These are phyloP conservation scores for Aspergillus aculeatus DNA, from an alignment of 2,329 filamentous ascomycete species.

Conservation along the genomic window DNA sequence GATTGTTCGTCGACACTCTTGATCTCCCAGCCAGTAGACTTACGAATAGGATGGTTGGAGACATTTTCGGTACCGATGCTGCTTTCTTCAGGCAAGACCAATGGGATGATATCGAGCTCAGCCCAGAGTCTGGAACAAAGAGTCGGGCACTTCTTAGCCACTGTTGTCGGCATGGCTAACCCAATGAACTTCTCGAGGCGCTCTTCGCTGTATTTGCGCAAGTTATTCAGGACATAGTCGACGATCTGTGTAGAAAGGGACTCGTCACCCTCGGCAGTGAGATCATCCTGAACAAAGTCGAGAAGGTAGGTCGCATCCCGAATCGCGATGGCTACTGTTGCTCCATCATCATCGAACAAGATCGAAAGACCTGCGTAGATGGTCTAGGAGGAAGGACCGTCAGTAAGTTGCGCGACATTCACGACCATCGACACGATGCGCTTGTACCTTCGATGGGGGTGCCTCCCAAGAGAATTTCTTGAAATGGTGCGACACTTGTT, in stretches of 20 bases:
- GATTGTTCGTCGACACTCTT: constrained; percentile 76
- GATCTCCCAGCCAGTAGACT: constrained; percentile 44
- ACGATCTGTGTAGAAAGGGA: constrained; percentile 50
- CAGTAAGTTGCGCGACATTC: background rate
- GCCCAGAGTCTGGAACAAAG: constrained; percentile 72
- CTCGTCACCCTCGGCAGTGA: constrained; percentile 47
- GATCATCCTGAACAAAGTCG: constrained; percentile 66
- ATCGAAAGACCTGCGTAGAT: constrained; percentile 45
- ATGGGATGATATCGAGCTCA: constrained; percentile 72
- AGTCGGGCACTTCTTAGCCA: constrained; percentile 61
- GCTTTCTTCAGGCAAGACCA: constrained; percentile 55
- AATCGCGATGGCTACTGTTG: constrained; percentile 65
- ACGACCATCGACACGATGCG: background rate
- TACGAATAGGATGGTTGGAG: constrained; percentile 29
- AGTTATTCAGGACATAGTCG: constrained; percentile 58
- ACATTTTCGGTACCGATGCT: constrained; percentile 14
- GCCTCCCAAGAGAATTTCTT: constrained; percentile 37
- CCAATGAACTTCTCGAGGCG: constrained; percentile 75
- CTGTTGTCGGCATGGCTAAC: constrained; percentile 63
- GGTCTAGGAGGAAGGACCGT: constrained; percentile 26
- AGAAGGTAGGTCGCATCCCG: constrained; percentile 74
- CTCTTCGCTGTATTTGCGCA: constrained; percentile 61
- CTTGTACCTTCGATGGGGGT: constrained; percentile 39
- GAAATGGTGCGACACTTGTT: constrained; percentile 33
- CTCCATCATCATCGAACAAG: constrained; percentile 42